Evolutionary conservation across 2,329 filamentous ascomycete species (phyloP), one percentile per base, ranked within the genome.

Genomic region (Graphiopsis chlorocephala): DNA sequence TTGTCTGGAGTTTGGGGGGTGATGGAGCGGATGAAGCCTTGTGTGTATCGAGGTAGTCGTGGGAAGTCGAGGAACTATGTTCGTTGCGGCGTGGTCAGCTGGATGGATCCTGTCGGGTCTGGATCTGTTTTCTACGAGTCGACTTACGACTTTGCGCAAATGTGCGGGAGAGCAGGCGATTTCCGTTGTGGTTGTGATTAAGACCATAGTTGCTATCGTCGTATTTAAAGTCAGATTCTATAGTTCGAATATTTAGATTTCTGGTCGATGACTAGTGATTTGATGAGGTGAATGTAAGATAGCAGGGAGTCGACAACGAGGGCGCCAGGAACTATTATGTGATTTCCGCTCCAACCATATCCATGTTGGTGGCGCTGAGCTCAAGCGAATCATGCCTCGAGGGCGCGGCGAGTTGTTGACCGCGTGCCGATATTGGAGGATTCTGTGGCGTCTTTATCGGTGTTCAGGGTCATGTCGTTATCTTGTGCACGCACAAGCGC

Each of bases 51-150:
- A 20, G 68, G 55, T 14, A 61, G 23, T 3, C 38, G 33, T 7
- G 68, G 17, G 47, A 69, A 69, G 62, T 69, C 65, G 56, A 69
- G 62, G 59, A 68, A 64, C 67, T 67, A 14, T 42, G 28, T 62
- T 59, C 57, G 28, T 38, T 25, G 4, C 3, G 23, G 12, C 20
- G 5, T 20, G 20, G 31, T 45, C 7, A 38, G 25, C 17, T 28
- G 28, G 25, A 20, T 4, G 50, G 8, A 12, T 33, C 4, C 10
- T 55, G 28, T 31, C 3, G 28, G 14, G 7, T 4, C 3, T 55
- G 3, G 10, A 20, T 45, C 1, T 42, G 3, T 42, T 25, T 8
- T 50, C 17, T 11, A n/a, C 1, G 26, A 8, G 28, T n/a, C 17
- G 28, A 55, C 28, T 12, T 4, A 55, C 50, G 10, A 55, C n/a